phyloP scores from a whole-genome alignment of 371 early-diverging fungal species.

The Capniomyces stellatus region DNA sequence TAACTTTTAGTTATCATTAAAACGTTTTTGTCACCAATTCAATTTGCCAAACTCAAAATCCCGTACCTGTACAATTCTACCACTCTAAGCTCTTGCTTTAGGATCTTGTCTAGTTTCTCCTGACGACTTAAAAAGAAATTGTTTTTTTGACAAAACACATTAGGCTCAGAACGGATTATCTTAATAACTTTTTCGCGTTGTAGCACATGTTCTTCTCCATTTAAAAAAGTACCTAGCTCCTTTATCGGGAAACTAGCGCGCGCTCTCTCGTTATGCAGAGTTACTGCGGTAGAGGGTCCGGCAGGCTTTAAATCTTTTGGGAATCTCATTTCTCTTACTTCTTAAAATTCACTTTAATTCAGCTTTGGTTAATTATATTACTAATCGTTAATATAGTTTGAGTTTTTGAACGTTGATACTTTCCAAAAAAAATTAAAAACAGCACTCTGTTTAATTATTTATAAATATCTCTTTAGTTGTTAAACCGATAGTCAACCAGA shows the following conservation, averaged over 20 bases:
- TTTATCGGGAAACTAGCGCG: not conserved
- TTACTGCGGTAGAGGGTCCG: not conserved
- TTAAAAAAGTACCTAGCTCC: not conserved
- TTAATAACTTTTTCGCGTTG: slow-evolving; percentile 7
- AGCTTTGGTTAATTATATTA: no score
- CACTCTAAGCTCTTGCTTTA: not conserved
- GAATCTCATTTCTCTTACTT: no score
- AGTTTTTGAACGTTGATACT: no score
- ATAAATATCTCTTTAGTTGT: no score
- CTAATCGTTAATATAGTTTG: no score
- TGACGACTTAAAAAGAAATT: slow-evolving; percentile 20
- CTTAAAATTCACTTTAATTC: no score
- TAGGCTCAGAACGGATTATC: slow-evolving; percentile 13
- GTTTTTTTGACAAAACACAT: slow-evolving; percentile 13
- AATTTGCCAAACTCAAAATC: not conserved
- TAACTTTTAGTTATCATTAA: not conserved
- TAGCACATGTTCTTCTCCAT: not conserved
- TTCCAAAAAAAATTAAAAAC: no score
- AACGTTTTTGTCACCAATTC: not conserved
- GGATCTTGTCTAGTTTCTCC: slow-evolving; percentile 11
- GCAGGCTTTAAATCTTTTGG: no score
- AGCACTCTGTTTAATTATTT: no score
- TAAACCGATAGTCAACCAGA: no score
- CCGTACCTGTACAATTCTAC: not conserved
- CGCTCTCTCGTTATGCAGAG: not conserved